These are phyloP conservation scores for Xylariales sp. DNA, from an alignment of 2,329 filamentous ascomycete species.

Conservation along the genomic window DNA sequence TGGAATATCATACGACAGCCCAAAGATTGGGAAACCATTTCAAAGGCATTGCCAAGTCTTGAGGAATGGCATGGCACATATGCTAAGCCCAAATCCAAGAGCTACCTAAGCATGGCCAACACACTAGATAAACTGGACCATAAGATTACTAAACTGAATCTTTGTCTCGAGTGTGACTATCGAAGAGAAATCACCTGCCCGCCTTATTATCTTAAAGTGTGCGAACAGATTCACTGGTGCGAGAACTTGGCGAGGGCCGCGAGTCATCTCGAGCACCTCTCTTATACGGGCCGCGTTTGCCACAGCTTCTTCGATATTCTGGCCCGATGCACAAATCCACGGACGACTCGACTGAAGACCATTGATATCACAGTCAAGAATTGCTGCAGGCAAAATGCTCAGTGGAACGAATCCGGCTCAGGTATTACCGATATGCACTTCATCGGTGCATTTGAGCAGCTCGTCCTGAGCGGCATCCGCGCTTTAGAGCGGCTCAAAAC, in stretches of 20 bases:
- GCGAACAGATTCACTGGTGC: constrained; percentile 73
- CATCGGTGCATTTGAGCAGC: constrained; percentile 75
- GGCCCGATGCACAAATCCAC: constrained; percentile 60
- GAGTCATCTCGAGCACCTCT: constrained; percentile 73
- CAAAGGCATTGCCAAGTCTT: constrained; percentile 73
- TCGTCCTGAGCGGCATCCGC: constrained; percentile 72
- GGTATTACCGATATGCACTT: constrained; percentile 79
- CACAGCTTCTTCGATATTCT: constrained; percentile 73
- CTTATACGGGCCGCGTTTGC: constrained; percentile 79
- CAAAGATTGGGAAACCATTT: constrained; percentile 71
- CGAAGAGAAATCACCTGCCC: constrained; percentile 71
- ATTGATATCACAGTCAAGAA: constrained; percentile 81
- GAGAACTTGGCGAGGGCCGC: constrained; percentile 69
- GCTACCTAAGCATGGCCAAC: constrained; percentile 75
- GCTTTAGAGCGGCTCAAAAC: constrained; percentile 68
- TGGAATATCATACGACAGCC: constrained; percentile 79
- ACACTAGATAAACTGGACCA: constrained; percentile 69
- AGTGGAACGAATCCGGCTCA: constrained; percentile 72
- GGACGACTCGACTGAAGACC: constrained; percentile 67
- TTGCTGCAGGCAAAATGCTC: constrained; percentile 69
- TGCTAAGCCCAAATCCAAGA: constrained; percentile 79
- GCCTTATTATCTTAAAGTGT: constrained; percentile 70
- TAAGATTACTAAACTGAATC: constrained; percentile 70
- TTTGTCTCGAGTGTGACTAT: constrained; percentile 79
- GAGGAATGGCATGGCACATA: constrained; percentile 71